Evolutionary conservation across 257 asterid genomes (phyloP).

Genomic region (Capsicum chinense): DNA sequence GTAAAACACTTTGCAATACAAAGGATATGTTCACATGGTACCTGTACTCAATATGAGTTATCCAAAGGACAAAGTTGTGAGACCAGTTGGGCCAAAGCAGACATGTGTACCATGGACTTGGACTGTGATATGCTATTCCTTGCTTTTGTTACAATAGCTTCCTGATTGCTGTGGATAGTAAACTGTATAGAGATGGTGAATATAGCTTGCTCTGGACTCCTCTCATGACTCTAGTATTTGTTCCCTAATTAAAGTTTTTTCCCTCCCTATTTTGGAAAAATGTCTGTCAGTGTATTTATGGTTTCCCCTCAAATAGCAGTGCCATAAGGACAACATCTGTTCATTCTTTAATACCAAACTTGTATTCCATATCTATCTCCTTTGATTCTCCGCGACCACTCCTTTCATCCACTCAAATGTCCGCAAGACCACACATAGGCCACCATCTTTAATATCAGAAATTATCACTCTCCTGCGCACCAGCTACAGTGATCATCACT

Average conservation of each 20-base stretch:
- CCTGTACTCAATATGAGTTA: neutral
- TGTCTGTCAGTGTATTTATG: neutral
- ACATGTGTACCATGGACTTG: conserved; percentile 10
- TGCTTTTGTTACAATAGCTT: neutral
- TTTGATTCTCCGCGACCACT: conserved; percentile 13
- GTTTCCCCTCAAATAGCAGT: conserved; percentile 20
- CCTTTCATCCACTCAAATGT: neutral
- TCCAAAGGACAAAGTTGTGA: neutral
- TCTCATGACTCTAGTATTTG: neutral
- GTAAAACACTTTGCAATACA: neutral
- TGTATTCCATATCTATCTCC: neutral
- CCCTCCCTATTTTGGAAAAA: neutral
- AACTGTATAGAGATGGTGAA: conserved; percentile 11
- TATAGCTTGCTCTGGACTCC: conserved; percentile 10
- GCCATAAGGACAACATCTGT: neutral
- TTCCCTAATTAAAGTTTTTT: neutral
- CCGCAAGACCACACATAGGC: neutral
- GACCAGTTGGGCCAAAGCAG: neutral
- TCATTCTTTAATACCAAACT: conserved; percentile 1
- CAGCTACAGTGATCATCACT: neutral
- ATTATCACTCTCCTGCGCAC: neutral
- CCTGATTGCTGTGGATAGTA: conserved; percentile 9
- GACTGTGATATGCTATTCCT: neutral
- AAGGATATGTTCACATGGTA: conserved; percentile 13
- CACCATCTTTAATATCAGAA: neutral